Evolutionary conservation across 2,329 filamentous ascomycete genomes (phyloP), one percentile per base, ranked within the genome.

Genomic region (Diaporthe citriasiana): DNA sequence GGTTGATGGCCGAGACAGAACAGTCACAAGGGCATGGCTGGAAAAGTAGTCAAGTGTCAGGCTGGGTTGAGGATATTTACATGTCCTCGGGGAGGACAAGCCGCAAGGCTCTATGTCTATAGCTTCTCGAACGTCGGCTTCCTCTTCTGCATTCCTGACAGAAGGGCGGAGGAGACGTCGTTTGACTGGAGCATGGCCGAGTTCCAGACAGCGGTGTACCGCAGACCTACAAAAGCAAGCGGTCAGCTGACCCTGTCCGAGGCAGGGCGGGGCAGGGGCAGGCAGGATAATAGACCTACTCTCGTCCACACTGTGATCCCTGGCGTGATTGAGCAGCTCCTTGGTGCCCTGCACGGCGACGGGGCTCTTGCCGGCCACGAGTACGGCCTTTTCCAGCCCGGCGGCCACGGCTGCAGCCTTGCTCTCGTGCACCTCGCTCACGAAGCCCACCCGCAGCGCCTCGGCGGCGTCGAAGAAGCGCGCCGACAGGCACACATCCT

Each of bases 121-220:
- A 98, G 84, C 85, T 98, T 98, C 82, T 92, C 92, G 85, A 97
- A 98, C 25, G 87, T 93, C 17, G 95, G 93, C 80, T 90, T 95
- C 77, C 87, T 92, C 89, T 93, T 97, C 83, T 93, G 88, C 76
- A 98, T 82, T 12, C 93, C 93, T 51, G 93, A 94, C 81, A 93
- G 80, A 81, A 98, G 86, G 0, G 95, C 95, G 74, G 88, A 86
- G 80, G 90, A 85, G 56, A 98, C 89, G 86, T 98, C 96, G 70
- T 87, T 86, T 9, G 94, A 93, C 86, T 98, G 95, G 78, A 98
- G 81, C 80, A 94, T 93, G 3, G 91, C 93, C 78, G 91, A 89
- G 81, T 98, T 98, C 96, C 95, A 98, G 1, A 97, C 88, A 15
- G 90, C 89, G 5, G 95, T 97, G 83, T 98, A 98, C 73, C 90